A percentile compares a stretch with the other conserved stretches of the same genome.
Evolutionary conservation across 805 yeast genomes (phyloP).

Genomic region (Pichia phayaonensis): DNA sequence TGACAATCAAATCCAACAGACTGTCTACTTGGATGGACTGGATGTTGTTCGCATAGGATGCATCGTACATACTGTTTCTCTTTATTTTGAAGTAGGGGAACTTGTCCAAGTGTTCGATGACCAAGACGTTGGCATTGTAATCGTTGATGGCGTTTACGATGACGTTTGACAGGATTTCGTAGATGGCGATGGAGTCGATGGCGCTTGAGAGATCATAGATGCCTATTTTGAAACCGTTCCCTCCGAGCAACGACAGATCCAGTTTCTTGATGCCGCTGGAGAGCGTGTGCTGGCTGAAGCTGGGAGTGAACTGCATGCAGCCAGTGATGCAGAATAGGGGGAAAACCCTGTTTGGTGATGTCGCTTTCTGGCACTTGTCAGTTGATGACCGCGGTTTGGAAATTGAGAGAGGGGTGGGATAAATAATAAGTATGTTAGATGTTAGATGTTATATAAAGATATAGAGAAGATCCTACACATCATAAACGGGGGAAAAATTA

Average conservation of each 20-base stretch:
- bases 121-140: slow-evolving; percentile 7
- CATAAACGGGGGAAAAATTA: too few relatives aligned
- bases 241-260: slow-evolving; percentile 15
- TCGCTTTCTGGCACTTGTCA: too few relatives aligned
- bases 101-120: slow-evolving; percentile 12
- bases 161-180: slow-evolving; percentile 19
- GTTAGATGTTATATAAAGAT: not conserved
- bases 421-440: too few relatives aligned
- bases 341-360: too few relatives aligned
- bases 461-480: too few relatives aligned
- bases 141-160: not conserved
- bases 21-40: slow-evolving; percentile 14
- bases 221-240: slow-evolving; percentile 19
- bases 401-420: too few relatives aligned
- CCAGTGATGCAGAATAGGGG: too few relatives aligned
- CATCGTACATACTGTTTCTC: slow-evolving; percentile 2
- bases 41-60: slow-evolving; percentile 6
- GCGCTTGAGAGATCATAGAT: slow-evolving; percentile 24
- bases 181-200: slow-evolving; percentile 22
- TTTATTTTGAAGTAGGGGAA: slow-evolving; percentile 24
- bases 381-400: too few relatives aligned
- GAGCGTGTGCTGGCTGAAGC: not conserved
- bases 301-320: not conserved
- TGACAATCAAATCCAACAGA: slow-evolving; percentile 17
- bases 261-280: slow-evolving; percentile 16